Base-by-base conservation (phyloP, 148 eudicot genomes). In the Rhododendron griersonianum region DNA sequence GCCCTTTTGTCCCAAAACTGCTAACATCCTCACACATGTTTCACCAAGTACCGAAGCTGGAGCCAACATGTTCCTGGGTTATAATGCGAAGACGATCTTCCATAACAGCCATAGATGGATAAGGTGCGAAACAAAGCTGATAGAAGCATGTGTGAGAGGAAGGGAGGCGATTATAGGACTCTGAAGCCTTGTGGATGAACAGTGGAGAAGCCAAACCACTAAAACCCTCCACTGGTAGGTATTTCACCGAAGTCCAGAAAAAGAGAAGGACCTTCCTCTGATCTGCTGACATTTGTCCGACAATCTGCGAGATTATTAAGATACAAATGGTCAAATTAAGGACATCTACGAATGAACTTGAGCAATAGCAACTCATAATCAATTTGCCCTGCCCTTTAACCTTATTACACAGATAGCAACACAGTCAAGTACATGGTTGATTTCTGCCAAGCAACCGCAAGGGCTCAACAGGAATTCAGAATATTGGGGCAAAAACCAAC, bases 121-220 rank as follows among this genome's bases (percentile, higher is more conserved):
- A 95, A 3, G 93, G 86, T 33, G 98, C 98, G 69, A 96, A 84
- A 85, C 92, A 92, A 51, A 96, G 80, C 44, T 91, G 90, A 87
- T 93, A 93, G 90, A 94, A 96, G 94, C 99, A 96, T 78, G 99
- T 96, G 84, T 95, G 98, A 76, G 99, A 95, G 18, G 98, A 91
- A n/a, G 98, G 99, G 85, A 96, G 89, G 53, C 85, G 92, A 39
- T 92, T 89, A 16, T 19, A 51, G 5, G 95, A 35, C 74, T 92
- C 95, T 3, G 78, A 48, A 53, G 94, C 81, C 84, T 89, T 95
- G 87, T 92, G 91, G 80, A 95, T 90, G 89, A n/a, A 89, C 81
- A 96, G 90, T 63, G 90, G 91, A 75, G 96, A 90, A 78, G 94
- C 88, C 89, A 96, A 87, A 51, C 99, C 99, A 81, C 94, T 75